Evolutionary conservation across 805 yeast species (phyloP).

Genomic region (Candida chauliodis): DNA sequence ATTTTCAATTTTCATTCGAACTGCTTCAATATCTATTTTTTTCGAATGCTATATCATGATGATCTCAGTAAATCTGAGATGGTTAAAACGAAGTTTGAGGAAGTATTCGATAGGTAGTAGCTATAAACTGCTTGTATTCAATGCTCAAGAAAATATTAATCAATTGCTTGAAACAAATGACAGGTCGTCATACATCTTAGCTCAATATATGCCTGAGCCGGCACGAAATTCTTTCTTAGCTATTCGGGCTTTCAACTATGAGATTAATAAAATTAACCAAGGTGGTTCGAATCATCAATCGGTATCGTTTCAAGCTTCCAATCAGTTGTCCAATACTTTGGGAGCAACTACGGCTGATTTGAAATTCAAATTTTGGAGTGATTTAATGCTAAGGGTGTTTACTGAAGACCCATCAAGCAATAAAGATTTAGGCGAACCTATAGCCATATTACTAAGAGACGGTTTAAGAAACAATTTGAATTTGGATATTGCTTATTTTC

Average conservation of each 20-base stretch:
- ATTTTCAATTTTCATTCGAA: slow-evolving; percentile 32
- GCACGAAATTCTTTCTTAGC: slow-evolving; percentile 63
- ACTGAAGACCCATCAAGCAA: slow-evolving; percentile 25
- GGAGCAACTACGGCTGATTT: slow-evolving; percentile 44
- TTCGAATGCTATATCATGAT: too few species aligned
- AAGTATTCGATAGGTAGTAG: background rate
- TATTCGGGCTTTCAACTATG: slow-evolving; percentile 61
- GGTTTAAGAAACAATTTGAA: slow-evolving; percentile 47
- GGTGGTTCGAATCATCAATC: slow-evolving; percentile 23
- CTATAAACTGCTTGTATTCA: slow-evolving; percentile 13
- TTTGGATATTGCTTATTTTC: slow-evolving; percentile 52
- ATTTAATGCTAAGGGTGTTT: slow-evolving; percentile 48
- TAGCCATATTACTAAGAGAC: slow-evolving; percentile 54
- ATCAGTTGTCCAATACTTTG: slow-evolving; percentile 25
- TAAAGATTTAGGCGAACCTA: slow-evolving; percentile 56
- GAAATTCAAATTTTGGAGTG: slow-evolving; percentile 75
- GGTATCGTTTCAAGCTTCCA: slow-evolving; percentile 28
- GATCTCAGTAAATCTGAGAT: background rate
- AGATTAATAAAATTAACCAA: slow-evolving; percentile 48
- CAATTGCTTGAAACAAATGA: slow-evolving; percentile 48
- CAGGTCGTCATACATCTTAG: slow-evolving; percentile 59
- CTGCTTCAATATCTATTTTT: too few species aligned
- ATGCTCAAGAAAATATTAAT: slow-evolving; percentile 42
- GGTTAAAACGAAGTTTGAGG: background rate
- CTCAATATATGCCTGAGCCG: slow-evolving; percentile 66